Base-by-base conservation (phyloP, 2,329 filamentous ascomycete species). In the Epichloe festucae region DNA sequence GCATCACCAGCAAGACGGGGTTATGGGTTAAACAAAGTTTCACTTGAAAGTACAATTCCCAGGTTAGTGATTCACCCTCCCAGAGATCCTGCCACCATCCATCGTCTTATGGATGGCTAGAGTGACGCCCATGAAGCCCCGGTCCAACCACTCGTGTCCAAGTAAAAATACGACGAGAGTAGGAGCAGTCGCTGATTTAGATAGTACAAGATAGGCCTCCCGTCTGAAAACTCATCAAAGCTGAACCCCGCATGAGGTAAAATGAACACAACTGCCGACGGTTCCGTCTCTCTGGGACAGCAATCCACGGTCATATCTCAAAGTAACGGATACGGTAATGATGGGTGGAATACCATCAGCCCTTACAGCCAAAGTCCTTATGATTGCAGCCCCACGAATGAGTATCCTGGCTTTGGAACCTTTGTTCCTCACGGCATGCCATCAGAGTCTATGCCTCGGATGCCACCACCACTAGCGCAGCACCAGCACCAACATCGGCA, bases 331-430 rank as follows among this genome's bases (percentile, higher is more conserved):
- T 67, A 66, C 51, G 53, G 66, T 54, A 70, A 66, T 62, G 72
- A 77, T 54, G 69, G 67, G 60, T 81, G 79, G 80, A 71, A 71
- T 46, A 74, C 75, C 60, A 75, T 82, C 60, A 73, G 69, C 56
- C 66, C 81, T 14, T 86, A 87, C 60, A 81, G 82, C 58, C 79
- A 84, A 55, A 85, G 84, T 40, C 64, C 67, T 2, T 70, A 70
- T 53, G 62, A 59, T 49, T 59, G 65, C 52, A 80, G 66, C 34
- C 63, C 83, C 23, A 79, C 88, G 68, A 74, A 81, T 41, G 84
- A 87, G 58, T 89, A 87, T 62, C 72, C 75, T 53, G 75, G 73
- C 58, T 82, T 71, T 56, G 61, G 73, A 19, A 52, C 56, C 53
- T 89, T 85, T 67, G 71, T 77, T 57, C 70, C 73, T 51, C 71